These are phyloP conservation scores for Cylindrodendrum hubeiense DNA, from an alignment of 2,329 filamentous ascomycete genomes.

Conservation along the genomic window DNA sequence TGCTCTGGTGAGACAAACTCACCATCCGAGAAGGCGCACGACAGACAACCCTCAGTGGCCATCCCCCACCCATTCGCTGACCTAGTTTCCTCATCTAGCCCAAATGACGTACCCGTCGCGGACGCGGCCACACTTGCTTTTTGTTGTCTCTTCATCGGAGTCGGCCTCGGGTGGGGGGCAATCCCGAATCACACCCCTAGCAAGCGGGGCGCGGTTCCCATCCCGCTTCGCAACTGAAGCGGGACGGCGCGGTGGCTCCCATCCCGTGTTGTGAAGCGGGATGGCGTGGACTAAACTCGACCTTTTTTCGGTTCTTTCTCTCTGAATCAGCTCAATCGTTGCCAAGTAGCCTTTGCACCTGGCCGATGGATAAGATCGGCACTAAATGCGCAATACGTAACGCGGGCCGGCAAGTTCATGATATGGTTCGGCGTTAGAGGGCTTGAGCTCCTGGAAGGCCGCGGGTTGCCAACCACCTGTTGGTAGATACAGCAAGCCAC, in stretches of 20 bases:
- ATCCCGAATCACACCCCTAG: constrained; percentile 15
- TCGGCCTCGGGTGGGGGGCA: constrained; percentile 13
- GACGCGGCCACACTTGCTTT: constrained; percentile 32
- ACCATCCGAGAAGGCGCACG: not conserved
- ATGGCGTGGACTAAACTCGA: constrained; percentile 30
- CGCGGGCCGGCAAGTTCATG: not conserved
- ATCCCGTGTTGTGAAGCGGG: constrained; percentile 26
- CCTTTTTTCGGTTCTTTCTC: constrained; percentile 9
- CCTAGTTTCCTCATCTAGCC: constrained; percentile 15
- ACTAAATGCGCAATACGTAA: constrained; percentile 3
- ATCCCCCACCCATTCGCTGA: constrained; percentile 10
- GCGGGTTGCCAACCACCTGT: not conserved
- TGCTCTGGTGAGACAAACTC: constrained; percentile 16
- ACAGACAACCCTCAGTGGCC: not conserved
- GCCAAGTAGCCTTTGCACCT: not conserved
- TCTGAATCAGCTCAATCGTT: constrained; percentile 9
- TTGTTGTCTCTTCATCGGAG: constrained; percentile 37
- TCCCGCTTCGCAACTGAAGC: constrained; percentile 24
- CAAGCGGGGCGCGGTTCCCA: constrained; percentile 18
- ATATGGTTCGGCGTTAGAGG: not conserved
- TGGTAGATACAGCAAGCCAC: not conserved
- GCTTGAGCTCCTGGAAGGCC: not conserved
- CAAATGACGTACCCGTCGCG: constrained; percentile 29
- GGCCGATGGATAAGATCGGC: constrained; percentile 4
- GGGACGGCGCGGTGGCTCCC: constrained; percentile 29